A percentile compares a stretch with the other conserved stretches of the same genome.
phyloP scores from a whole-genome alignment of 2,329 filamentous ascomycete genomes.

The Coleophoma eucalyptorum region DNA sequence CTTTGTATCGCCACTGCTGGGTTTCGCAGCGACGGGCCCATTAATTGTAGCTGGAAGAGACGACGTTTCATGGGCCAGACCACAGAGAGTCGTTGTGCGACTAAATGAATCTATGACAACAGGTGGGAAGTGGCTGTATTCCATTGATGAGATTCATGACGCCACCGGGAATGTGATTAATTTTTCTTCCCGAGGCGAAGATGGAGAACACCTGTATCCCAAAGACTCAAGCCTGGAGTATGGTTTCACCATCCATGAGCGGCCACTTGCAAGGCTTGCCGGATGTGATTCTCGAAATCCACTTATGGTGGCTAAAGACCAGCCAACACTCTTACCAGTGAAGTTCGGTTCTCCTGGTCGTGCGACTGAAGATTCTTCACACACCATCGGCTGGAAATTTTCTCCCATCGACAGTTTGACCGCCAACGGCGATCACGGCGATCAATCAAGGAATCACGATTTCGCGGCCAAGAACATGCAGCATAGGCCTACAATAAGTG shows the following conservation, averaged over 20 bases:
- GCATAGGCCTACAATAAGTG: slow-evolving; percentile 65
- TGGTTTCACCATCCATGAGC: slow-evolving; percentile 80
- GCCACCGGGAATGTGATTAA: slow-evolving; percentile 82
- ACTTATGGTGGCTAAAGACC: slow-evolving; percentile 77
- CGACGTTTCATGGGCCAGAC: slow-evolving; percentile 76
- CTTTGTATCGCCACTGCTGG: slow-evolving; percentile 72
- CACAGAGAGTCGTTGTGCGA: slow-evolving; percentile 72
- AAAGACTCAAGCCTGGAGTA: slow-evolving; percentile 66
- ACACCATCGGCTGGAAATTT: slow-evolving; percentile 78
- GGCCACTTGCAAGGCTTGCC: slow-evolving; percentile 67
- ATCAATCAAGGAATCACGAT: slow-evolving; percentile 51
- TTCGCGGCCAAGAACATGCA: slow-evolving; percentile 57
- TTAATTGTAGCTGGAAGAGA: slow-evolving; percentile 55
- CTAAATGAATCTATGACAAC: slow-evolving; percentile 85
- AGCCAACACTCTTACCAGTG: slow-evolving; percentile 65
- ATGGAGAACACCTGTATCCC: slow-evolving; percentile 57
- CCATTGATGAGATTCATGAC: slow-evolving; percentile 88
- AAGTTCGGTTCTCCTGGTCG: slow-evolving; percentile 61
- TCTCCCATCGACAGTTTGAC: slow-evolving; percentile 68
- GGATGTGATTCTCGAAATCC: slow-evolving; percentile 79
- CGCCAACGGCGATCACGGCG: slow-evolving; percentile 65
- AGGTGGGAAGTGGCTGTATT: slow-evolving; percentile 82
- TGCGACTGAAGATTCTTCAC: slow-evolving; percentile 56
- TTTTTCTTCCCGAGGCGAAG: slow-evolving; percentile 64
- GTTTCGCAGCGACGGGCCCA: slow-evolving; percentile 50